Conservation (phyloP, 257 asterid genomes). For the Vinca minor region DNA sequence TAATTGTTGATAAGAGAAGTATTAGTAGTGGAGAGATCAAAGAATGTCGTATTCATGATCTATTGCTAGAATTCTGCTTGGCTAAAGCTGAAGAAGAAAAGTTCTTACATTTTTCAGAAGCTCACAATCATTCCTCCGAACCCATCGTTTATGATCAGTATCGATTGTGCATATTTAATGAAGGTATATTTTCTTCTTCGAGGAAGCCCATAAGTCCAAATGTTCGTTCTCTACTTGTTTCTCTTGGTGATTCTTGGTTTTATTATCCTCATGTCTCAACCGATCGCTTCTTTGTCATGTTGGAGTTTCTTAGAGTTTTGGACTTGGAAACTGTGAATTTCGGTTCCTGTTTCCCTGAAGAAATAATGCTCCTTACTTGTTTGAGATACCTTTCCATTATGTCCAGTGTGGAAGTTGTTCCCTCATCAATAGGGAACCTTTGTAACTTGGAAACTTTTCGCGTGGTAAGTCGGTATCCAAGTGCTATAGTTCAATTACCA, state of each 20-base stretch:
- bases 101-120: background rate
- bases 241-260: background rate
- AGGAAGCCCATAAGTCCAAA: background rate
- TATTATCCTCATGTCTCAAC: background rate
- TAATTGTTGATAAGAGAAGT: background rate
- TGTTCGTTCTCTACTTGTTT: background rate
- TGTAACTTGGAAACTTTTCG: too few relatives aligned
- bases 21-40: constrained; percentile 9
- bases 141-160: background rate
- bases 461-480: too few relatives aligned
- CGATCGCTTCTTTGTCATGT: background rate
- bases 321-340: too few relatives aligned
- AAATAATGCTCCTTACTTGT: too few relatives aligned
- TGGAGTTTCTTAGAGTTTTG: background rate
- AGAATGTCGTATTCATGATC: constrained; percentile 11
- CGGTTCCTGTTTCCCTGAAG: too few relatives aligned
- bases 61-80: constrained; percentile 6
- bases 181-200: background rate
- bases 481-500: too few relatives aligned
- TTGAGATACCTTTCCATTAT: background rate
- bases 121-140: background rate
- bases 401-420: background rate
- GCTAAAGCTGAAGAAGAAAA: constrained; percentile 10
- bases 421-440: too few relatives aligned
- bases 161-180: background rate